A percentile compares a stretch with the other conserved stretches of the same genome.
These are phyloP conservation scores for Detonula confervacea DNA, from an alignment of 352 stramenopile species.

Conservation along the genomic window DNA sequence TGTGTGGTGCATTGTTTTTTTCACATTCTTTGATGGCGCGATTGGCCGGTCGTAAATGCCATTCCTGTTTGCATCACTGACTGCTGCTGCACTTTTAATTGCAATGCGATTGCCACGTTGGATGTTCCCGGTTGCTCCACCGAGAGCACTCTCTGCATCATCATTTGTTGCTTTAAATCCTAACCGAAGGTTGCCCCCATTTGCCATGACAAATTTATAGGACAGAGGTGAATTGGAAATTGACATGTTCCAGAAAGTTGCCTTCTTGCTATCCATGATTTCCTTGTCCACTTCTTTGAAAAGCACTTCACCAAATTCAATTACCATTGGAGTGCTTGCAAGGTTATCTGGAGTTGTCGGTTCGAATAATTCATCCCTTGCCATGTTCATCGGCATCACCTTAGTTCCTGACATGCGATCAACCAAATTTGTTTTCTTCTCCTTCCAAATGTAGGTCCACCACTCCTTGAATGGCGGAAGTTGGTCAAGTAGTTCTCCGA, in stretches of 20 bases:
- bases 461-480: not conserved
- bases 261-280: slow-evolving; percentile 10
- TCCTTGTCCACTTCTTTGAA: slow-evolving; percentile 5
- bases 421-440: not conserved
- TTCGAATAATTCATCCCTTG: no score
- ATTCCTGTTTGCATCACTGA: slow-evolving; percentile 10
- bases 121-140: slow-evolving; percentile 20
- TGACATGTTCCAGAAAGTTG: slow-evolving; percentile 23
- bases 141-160: slow-evolving; percentile 26
- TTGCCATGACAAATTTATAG: not conserved
- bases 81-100: slow-evolving; percentile 7
- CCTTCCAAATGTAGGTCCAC: not conserved
- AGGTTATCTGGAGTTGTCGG: not conserved
- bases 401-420: not conserved
- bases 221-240: no score
- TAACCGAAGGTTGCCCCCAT: not conserved
- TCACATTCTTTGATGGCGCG: slow-evolving; percentile 2
- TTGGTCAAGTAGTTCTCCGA: not conserved
- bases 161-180: slow-evolving; percentile 32
- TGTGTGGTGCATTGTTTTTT: slow-evolving; percentile 5
- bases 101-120: slow-evolving; percentile 13
- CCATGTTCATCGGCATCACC: no score
- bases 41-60: slow-evolving; percentile 1
- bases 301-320: not conserved
- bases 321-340: no score